These are phyloP conservation scores for Solanum appendiculatum DNA, from an alignment of 257 asterid species.

Conservation along the genomic window DNA sequence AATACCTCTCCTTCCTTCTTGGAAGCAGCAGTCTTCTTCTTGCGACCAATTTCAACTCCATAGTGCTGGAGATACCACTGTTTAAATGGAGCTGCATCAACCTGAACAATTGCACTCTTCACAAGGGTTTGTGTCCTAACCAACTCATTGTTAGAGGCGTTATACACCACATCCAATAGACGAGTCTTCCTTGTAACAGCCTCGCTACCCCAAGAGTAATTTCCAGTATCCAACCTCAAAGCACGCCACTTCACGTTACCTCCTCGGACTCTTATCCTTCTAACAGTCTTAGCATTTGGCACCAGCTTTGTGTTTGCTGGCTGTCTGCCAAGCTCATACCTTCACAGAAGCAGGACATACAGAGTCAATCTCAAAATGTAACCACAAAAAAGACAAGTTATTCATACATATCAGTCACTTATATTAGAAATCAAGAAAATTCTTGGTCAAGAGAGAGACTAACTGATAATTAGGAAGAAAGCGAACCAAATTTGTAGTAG, in stretches of 20 bases:
- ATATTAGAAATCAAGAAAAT: background rate
- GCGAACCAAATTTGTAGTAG: background rate
- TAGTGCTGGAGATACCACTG: conserved; percentile 42
- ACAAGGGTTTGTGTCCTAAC: conserved; percentile 38
- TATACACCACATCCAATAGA: conserved; percentile 30
- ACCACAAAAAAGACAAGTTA: background rate
- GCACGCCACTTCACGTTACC: conserved; percentile 54
- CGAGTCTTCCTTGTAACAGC: conserved; percentile 32
- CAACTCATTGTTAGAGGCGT: conserved; percentile 36
- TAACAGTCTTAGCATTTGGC: conserved; percentile 26
- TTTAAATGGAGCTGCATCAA: conserved; percentile 43
- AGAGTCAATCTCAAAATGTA: background rate
- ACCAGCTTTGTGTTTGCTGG: conserved; percentile 31
- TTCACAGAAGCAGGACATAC: background rate
- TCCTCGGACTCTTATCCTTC: conserved; percentile 29
- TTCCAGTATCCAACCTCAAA: conserved; percentile 43
- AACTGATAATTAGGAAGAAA: background rate
- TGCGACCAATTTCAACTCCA: conserved; percentile 32
- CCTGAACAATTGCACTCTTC: conserved; percentile 37
- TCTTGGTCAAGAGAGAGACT: background rate
- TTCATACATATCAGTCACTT: background rate
- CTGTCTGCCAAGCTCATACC: conserved; percentile 39
- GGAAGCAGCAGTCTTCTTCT: conserved; percentile 26
- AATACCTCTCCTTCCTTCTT: conserved; percentile 31
- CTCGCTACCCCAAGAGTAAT: conserved; percentile 48